These are phyloP conservation scores for Mycena leptocephala DNA, from an alignment of 768 basidiomycete genomes.

Conservation along the genomic window DNA sequence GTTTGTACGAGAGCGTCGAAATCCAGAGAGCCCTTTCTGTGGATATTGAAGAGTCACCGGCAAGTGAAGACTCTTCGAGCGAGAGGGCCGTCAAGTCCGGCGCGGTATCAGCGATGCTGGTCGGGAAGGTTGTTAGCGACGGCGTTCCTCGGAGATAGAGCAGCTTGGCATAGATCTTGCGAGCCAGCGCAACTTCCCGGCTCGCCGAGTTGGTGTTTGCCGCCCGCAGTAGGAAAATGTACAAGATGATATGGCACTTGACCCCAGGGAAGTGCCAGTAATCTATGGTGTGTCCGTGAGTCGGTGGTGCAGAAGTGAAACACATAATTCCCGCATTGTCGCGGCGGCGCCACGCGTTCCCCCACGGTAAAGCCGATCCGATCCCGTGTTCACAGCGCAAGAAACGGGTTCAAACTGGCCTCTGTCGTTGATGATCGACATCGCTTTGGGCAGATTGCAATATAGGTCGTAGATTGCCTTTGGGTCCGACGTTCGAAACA, in stretches of 20 bases:
- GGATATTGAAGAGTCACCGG: background rate
- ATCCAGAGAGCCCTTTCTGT: background rate
- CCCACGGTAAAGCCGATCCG: background rate
- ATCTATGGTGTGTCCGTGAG: background rate
- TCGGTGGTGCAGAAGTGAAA: background rate
- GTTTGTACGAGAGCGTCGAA: background rate
- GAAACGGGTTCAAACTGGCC: background rate
- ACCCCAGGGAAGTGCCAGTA: slow-evolving; percentile 16
- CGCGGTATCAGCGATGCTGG: background rate
- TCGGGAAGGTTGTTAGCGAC: background rate
- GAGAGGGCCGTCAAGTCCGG: background rate
- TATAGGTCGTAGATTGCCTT: background rate
- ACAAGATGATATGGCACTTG: slow-evolving; percentile 14
- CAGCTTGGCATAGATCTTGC: slow-evolving; percentile 4
- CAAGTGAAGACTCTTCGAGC: background rate
- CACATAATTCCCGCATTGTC: background rate
- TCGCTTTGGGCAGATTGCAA: background rate
- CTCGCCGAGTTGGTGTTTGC: background rate
- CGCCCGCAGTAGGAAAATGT: slow-evolving; percentile 7
- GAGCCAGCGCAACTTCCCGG: background rate
- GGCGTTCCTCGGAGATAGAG: background rate
- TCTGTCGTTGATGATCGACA: background rate
- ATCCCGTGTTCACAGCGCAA: background rate
- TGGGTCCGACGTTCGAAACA: background rate
- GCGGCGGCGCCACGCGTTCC: background rate